Evolutionary conservation across 139 green algal genomes (phyloP), one percentile per base, ranked within the genome.

Genomic region (Chlorella sp.): DNA sequence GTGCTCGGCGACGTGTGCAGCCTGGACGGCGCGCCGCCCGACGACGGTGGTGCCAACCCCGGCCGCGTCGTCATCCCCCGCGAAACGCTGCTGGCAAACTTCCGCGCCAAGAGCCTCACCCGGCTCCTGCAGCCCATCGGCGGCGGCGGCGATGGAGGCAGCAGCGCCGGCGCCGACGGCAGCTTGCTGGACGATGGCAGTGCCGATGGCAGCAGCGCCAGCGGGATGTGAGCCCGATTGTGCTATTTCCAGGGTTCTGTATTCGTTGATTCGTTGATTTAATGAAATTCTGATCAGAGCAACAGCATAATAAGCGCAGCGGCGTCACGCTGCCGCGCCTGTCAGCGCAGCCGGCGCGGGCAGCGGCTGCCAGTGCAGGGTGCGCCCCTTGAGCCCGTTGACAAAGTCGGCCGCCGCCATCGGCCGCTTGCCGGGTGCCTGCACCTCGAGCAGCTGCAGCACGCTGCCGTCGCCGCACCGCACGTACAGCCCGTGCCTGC

Each of bases 401-500:
- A 74, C 46, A 70, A 93, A 97, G 33, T 88, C 85, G 5, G 55
- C 63, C 0, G 83, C 83, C 4, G 67, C 29, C 79, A 96, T 90
- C 11, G 76, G 80, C 67, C 94, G 95, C 79, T 94, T 95, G 23
- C 87, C 90, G 2, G 88, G 85, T 3, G 82, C 87, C 85, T 97
- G 92, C 48, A 98, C 64, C 82, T 89, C 76, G 48, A 87, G 59
- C n/a, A 91, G 41, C 61, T 88, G 63, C n/a, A 93, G 67, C 51
- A 85, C 73, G 33, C 55, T 76, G 31, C 83, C 87, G 31, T 84
- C 84, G 15, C 71, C 75, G 55, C 88, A 91, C 25, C 61, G 76
- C 36, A 91, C 53, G 25, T 77, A 53, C 62, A 90, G 53, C 31
- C 35, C 46, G 29, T 81, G 71, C 25, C n/a, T 33, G 36, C 51